A percentile compares a stretch with the other conserved stretches of the same genome.
Conservation (phyloP, 768 basidiomycete genomes). For the Boletus vermiculosoides region DNA sequence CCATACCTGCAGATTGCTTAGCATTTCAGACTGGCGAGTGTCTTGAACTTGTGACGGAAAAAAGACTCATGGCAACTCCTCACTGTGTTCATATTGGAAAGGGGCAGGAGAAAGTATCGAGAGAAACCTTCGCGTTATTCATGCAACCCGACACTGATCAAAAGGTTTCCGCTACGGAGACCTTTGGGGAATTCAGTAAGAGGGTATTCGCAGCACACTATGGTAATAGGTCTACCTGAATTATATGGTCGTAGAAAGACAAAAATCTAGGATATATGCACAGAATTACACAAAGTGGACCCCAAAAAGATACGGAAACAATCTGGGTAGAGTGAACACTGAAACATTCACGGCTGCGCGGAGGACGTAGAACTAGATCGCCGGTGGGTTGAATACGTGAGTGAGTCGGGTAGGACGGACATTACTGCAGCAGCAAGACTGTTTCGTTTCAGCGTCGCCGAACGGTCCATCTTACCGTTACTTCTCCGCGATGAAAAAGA, state of each 20-base stretch:
- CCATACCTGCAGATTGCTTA: slow-evolving; percentile 79
- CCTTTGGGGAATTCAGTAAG: slow-evolving; percentile 91
- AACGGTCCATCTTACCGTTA: slow-evolving; percentile 36
- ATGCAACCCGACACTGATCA: slow-evolving; percentile 88
- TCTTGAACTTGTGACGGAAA: slow-evolving; percentile 82
- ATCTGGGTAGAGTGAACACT: background rate
- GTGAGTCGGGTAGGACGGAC: slow-evolving; percentile 58
- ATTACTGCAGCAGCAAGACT: slow-evolving; percentile 61
- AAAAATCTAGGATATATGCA: slow-evolving; percentile 5
- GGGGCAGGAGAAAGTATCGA: slow-evolving; percentile 50
- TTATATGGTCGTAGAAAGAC: slow-evolving; percentile 6
- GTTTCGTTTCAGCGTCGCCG: slow-evolving; percentile 52
- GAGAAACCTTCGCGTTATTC: slow-evolving; percentile 89
- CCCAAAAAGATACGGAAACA: background rate
- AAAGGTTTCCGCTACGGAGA: slow-evolving; percentile 62
- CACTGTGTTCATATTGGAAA: slow-evolving; percentile 86
- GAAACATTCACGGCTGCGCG: slow-evolving; percentile 19
- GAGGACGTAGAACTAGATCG: slow-evolving; percentile 38
- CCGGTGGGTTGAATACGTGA: slow-evolving; percentile 42
- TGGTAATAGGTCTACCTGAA: slow-evolving; percentile 21
- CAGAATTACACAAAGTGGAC: background rate
- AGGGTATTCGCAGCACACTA: slow-evolving; percentile 65
- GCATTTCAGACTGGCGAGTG: slow-evolving; percentile 99
- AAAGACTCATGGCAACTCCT: slow-evolving; percentile 84
- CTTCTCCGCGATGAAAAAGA: slow-evolving; percentile 54